Conservation (phyloP, 345 rosid genomes). For the Brassica nigra region DNA sequence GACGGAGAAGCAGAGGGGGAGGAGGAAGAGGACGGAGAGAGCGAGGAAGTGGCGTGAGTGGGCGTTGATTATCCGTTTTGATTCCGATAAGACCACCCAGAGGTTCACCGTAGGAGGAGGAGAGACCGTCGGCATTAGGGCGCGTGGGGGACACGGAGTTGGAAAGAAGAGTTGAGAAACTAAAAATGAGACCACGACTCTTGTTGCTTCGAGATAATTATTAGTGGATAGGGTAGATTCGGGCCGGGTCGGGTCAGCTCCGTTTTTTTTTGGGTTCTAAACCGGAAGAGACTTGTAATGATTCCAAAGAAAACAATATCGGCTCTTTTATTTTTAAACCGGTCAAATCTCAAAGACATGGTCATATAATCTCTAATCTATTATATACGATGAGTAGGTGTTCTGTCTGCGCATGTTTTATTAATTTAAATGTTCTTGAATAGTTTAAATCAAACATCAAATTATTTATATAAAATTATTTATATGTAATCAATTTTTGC, state of each 20-base stretch:
- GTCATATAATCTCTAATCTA: no score
- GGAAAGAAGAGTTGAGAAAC: not conserved
- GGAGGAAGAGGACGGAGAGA: conserved; percentile 80
- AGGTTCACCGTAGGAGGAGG: conserved; percentile 31
- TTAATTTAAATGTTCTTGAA: no score
- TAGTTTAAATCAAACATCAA: no score
- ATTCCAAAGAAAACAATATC: no score
- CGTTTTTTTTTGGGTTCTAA: no score
- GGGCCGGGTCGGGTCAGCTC: not conserved
- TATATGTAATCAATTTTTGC: no score
- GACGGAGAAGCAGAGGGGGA: conserved; percentile 65
- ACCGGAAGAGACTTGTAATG: no score
- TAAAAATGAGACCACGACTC: not conserved
- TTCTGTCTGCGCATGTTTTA: no score
- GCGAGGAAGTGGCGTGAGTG: conserved; percentile 93
- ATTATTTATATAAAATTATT: no score
- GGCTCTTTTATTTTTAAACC: no score
- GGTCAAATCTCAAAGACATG: no score
- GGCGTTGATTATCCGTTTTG: conserved; percentile 65
- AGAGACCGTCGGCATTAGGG: conserved; percentile 36
- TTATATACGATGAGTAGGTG: no score
- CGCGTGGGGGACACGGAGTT: not conserved
- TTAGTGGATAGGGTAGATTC: not conserved
- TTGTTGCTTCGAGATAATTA: not conserved
- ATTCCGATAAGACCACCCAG: conserved; percentile 51